Percentiles rank a stretch among this genome's conserved stretches.
Evolutionary conservation across 1,284 basidiomycete species (phyloP).

Genomic region (Moesziomyces globuligerus): DNA sequence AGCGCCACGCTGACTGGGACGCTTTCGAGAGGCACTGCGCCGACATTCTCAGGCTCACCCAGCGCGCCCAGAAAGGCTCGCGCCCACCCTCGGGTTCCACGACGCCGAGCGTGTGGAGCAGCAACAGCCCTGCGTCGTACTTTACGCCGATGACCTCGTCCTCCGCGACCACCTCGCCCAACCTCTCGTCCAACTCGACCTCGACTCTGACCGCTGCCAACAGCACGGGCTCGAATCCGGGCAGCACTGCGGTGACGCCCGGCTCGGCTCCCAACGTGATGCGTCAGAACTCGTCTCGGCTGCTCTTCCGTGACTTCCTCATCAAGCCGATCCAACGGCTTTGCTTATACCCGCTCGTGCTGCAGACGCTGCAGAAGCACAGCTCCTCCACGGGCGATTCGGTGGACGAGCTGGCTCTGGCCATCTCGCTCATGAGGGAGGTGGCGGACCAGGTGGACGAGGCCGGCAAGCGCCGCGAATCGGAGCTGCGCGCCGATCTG

Average conservation of each 20-base stretch:
- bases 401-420: conserved; percentile 42
- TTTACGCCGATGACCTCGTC: conserved; percentile 24
- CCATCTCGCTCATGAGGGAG: conserved; percentile 56
- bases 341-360: conserved; percentile 63
- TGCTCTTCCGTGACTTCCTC: conserved; percentile 64
- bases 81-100: conserved; percentile 36
- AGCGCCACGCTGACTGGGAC: conserved; percentile 61
- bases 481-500: conserved; percentile 57
- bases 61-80: conserved; percentile 18
- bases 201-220: conserved; percentile 17
- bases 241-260: conserved; percentile 23
- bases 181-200: conserved; percentile 17
- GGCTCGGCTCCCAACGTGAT: conserved; percentile 10
- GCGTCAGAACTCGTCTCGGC: conserved; percentile 44
- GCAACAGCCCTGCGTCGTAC: conserved; percentile 31
- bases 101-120: conserved; percentile 27
- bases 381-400: conserved; percentile 27
- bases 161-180: conserved; percentile 7
- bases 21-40: conserved; percentile 58
- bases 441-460: conserved; percentile 61
- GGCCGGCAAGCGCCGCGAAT: conserved; percentile 58
- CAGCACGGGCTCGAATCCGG: conserved; percentile 9
- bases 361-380: conserved; percentile 62
- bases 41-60: conserved; percentile 46
- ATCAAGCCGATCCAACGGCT: conserved; percentile 67